Evolutionary conservation across 306 rosid genomes (phyloP), one percentile per base, ranked within the genome.

Genomic region (Argentina anserina): DNA sequence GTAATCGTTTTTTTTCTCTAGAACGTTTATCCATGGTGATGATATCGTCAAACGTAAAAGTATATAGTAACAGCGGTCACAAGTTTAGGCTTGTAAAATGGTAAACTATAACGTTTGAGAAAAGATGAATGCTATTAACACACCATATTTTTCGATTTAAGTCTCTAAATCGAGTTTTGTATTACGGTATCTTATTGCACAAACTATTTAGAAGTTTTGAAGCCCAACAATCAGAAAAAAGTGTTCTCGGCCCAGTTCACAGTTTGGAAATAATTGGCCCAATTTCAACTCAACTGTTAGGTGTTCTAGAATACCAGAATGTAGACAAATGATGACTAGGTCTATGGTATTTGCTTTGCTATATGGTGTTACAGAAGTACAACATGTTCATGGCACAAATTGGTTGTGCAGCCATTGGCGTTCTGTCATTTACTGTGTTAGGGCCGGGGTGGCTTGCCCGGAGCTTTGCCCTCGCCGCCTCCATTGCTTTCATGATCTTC

Each of bases 371-470:
- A 85, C 92, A 94, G 98, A 91, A 89, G 77, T 94, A 91, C 86
- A 94, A 79, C 40, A 67, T 94, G 81, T 89, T 94, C 78, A 80
- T 88, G 86, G 90, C 98, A 33, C 98, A 94, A 79, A 89, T 91
- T 68, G 98, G 97, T 21, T 89, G 98, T 67, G 96, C 98, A 58
- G 92, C 89, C 75, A 88, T 94, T 33, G 97, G 98, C 14, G 98
- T 91, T 1, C 23, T 81, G 60, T 90, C 97, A 36, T 77, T 89
- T 74, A 70, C 90, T 42, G 5, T 88, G 17, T 80, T 91, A 21
- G 98, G 97, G 56, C 95, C 98, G 2, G 97, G 98, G 60, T 94
- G 88, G 98, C 80, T 88, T 29, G 91, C 98, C n/a, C 79, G 88
- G 79, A 85, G 95, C 73, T 67, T 77, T 73, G 86, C 89, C 63